A percentile compares a stretch with the other conserved stretches of the same genome.
phyloP scores from a whole-genome alignment of 768 basidiomycete species.

The Calocera cornea region DNA sequence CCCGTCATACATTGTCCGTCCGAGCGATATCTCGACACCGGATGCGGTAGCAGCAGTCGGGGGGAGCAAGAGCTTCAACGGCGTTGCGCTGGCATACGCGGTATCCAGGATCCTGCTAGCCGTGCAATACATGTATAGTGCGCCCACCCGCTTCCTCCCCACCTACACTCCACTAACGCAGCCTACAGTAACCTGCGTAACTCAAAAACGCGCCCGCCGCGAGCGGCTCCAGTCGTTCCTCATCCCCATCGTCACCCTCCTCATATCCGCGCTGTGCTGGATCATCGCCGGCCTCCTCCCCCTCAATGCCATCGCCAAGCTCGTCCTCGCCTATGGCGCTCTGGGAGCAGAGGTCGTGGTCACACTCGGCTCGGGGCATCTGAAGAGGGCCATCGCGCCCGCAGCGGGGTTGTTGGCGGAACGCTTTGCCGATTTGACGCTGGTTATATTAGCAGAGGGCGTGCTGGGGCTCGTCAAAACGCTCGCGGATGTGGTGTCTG shows the following conservation, averaged over 20 bases:
- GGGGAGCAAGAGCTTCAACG: not conserved
- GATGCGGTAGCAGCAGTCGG: not conserved
- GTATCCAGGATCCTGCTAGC: not conserved
- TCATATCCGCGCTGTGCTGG: not conserved
- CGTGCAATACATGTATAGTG: not conserved
- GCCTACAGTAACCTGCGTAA: not conserved
- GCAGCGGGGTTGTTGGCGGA: not conserved
- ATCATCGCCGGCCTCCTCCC: not conserved
- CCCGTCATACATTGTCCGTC: not conserved
- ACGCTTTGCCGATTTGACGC: not conserved
- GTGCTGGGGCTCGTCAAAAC: not conserved
- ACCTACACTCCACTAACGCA: not conserved
- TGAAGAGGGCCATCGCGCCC: not conserved
- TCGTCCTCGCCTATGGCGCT: not conserved
- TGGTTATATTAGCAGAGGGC: not conserved
- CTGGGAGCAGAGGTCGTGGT: not conserved
- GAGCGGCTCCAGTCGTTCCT: not conserved
- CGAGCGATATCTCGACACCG: not conserved
- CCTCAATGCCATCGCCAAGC: not conserved
- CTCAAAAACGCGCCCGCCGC: not conserved
- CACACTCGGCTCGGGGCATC: not conserved
- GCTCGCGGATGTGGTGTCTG: not conserved
- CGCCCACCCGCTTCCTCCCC: not conserved
- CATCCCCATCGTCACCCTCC: not conserved
- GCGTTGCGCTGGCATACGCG: not conserved